phyloP scores from a whole-genome alignment of 2,329 filamentous ascomycete species.

The Tolypocladium amazonense region DNA sequence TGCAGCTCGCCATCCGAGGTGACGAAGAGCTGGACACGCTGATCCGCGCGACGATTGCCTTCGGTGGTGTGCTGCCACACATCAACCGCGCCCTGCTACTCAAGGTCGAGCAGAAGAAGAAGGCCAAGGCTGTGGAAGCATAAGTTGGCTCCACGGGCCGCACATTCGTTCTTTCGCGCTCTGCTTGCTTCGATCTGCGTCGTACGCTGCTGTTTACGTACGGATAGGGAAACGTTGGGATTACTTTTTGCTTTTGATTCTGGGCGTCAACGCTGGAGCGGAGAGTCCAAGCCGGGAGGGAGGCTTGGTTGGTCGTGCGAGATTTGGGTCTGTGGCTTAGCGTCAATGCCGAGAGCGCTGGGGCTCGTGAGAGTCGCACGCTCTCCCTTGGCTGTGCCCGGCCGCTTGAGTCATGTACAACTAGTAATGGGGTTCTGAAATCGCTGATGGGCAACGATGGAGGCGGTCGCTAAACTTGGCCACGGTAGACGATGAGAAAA shows the following conservation, averaged over 20 bases:
- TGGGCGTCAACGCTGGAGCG: neutral
- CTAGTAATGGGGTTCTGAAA: neutral
- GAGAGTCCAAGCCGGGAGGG: neutral
- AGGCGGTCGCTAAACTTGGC: neutral
- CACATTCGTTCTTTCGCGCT: constrained; percentile 7
- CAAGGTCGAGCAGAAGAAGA: constrained; percentile 98
- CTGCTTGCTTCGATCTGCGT: constrained; percentile 3
- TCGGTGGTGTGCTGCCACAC: constrained; percentile 94
- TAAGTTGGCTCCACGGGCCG: constrained; percentile 12
- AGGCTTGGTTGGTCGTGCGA: neutral
- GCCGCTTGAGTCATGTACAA: neutral
- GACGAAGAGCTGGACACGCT: constrained; percentile 97
- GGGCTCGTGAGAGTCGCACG: neutral
- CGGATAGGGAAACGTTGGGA: constrained; percentile 3
- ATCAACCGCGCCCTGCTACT: constrained; percentile 95
- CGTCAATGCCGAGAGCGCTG: neutral
- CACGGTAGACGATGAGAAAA: neutral
- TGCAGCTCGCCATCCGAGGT: constrained; percentile 95
- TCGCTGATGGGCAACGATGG: neutral
- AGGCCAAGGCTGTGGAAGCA: constrained; percentile 45
- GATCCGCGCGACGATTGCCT: constrained; percentile 95
- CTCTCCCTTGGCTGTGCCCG: neutral
- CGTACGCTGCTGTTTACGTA: neutral
- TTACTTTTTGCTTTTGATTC: neutral
- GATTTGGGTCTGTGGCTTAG: neutral